Conservation (phyloP, 75 land plant genomes). For the Cryptomeria japonica region DNA sequence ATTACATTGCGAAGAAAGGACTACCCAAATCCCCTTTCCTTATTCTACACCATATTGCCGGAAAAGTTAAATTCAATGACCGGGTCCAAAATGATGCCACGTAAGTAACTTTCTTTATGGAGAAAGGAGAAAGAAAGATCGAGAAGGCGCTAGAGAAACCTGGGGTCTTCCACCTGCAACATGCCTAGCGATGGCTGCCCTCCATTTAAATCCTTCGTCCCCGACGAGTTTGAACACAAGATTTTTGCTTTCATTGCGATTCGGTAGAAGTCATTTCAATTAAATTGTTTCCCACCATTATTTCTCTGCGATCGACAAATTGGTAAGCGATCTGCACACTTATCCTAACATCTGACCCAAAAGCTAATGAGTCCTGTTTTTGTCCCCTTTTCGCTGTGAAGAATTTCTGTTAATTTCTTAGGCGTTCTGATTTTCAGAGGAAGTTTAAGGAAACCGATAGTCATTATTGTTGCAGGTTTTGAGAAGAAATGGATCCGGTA, state of each 20-base stretch:
- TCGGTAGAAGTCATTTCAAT: neutral
- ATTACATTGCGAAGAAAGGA: too few relatives aligned
- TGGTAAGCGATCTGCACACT: neutral
- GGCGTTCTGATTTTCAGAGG: too few relatives aligned
- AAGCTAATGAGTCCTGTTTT: neutral
- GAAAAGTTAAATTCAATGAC: too few relatives aligned
- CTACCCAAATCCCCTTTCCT: too few relatives aligned
- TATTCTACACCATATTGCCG: too few relatives aligned
- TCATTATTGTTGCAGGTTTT: neutral
- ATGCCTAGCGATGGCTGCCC: too few relatives aligned
- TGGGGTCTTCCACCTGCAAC: neutral
- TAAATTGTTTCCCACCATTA: neutral
- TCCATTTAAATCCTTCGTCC: too few relatives aligned
- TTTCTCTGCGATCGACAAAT: neutral
- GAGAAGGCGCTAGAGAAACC: neutral
- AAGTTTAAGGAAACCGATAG: neutral
- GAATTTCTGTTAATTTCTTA: neutral
- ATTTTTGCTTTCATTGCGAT: too few relatives aligned
- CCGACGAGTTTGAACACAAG: too few relatives aligned
- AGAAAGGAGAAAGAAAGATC: neutral
- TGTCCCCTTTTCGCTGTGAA: too few relatives aligned
- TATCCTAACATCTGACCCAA: too few relatives aligned
- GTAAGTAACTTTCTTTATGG: neutral
- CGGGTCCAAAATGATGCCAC: neutral
- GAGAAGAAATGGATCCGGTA: constrained; percentile 5